phyloP scores from a whole-genome alignment of 495 filamentous ascomycete genomes.

The Lasiosphaeria ovina region DNA sequence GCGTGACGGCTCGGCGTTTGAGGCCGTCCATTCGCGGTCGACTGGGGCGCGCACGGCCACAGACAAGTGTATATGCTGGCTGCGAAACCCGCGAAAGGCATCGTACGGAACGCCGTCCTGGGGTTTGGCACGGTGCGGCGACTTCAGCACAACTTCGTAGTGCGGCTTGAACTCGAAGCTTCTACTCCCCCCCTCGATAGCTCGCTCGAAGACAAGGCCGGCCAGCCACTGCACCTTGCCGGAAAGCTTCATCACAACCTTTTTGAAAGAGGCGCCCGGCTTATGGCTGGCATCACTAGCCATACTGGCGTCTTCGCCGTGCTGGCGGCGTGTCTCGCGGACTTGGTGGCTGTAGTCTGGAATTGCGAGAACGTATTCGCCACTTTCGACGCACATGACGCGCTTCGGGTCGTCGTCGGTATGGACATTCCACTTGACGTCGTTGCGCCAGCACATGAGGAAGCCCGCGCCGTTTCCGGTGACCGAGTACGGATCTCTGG shows the following conservation, averaged over 20 bases:
- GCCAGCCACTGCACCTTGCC: constrained; percentile 89
- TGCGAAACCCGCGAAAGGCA: constrained; percentile 89
- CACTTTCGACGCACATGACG: constrained; percentile 94
- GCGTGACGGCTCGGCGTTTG: constrained; percentile 66
- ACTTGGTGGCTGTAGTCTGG: constrained; percentile 91
- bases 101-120: constrained; percentile 64
- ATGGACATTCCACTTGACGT: constrained; percentile 82
- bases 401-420: constrained; percentile 79
- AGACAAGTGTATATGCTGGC: constrained; percentile 92
- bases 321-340: constrained; percentile 58
- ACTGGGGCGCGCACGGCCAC: constrained; percentile 82
- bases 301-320: constrained; percentile 61
- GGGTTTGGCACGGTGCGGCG: constrained; percentile 67
- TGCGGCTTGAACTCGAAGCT: constrained; percentile 89
- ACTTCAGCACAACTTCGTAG: constrained; percentile 84
- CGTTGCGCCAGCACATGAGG: constrained; percentile 94
- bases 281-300: constrained; percentile 64
- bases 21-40: constrained; percentile 73
- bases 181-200: constrained; percentile 59
- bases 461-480: constrained; percentile 93
- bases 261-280: constrained; percentile 82
- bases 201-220: constrained; percentile 88
- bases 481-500: constrained; percentile 89
- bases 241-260: constrained; percentile 97
- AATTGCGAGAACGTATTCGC: constrained; percentile 88